phyloP scores from a whole-genome alignment of 2,329 filamentous ascomycete genomes.

The Karstenula rhodostoma region DNA sequence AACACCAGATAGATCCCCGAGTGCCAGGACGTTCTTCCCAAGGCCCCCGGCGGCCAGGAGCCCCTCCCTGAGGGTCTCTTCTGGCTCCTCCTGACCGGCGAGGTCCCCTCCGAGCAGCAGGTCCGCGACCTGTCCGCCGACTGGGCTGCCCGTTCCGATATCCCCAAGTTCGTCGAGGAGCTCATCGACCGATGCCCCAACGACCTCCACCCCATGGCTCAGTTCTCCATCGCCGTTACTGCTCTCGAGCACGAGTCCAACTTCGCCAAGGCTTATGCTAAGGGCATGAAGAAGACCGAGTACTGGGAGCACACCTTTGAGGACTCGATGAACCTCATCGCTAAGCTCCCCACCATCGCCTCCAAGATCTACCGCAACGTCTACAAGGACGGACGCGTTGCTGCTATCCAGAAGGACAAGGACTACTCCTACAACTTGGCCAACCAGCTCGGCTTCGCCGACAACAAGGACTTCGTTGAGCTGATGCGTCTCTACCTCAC shows the following conservation, averaged over 20 bases:
- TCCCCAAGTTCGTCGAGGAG: conserved; percentile 98
- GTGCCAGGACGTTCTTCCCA: conserved; percentile 96
- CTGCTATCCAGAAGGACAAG: conserved; percentile 96
- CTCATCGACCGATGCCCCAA: conserved; percentile 99
- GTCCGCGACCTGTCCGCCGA: conserved; percentile 97
- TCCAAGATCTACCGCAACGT: conserved; percentile 99
- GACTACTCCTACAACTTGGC: conserved; percentile 99
- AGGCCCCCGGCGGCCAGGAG: conserved; percentile 95
- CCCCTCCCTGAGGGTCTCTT: conserved; percentile 99
- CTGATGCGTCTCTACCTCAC: conserved; percentile 98
- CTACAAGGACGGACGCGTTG: conserved; percentile 99
- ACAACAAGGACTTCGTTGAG: conserved; percentile 97
- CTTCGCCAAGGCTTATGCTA: conserved; percentile 98
- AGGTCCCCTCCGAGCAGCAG: conserved; percentile 97
- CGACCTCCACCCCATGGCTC: conserved; percentile 99
- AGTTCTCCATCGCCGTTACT: conserved; percentile 97
- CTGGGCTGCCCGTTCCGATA: conserved; percentile 96
- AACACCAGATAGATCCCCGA: conserved; percentile 76
- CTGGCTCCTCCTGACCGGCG: conserved; percentile 98
- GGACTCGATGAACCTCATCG: conserved; percentile 99
- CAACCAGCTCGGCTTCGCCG: conserved; percentile 97
- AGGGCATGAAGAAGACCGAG: conserved; percentile 99
- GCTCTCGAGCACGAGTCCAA: conserved; percentile 98
- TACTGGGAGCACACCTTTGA: conserved; percentile 99
- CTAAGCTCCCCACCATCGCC: conserved; percentile 98